Evolutionary conservation across 2,329 filamentous ascomycete species (phyloP), one percentile per base, ranked within the genome.

Genomic region (Alternaria infectoria): DNA sequence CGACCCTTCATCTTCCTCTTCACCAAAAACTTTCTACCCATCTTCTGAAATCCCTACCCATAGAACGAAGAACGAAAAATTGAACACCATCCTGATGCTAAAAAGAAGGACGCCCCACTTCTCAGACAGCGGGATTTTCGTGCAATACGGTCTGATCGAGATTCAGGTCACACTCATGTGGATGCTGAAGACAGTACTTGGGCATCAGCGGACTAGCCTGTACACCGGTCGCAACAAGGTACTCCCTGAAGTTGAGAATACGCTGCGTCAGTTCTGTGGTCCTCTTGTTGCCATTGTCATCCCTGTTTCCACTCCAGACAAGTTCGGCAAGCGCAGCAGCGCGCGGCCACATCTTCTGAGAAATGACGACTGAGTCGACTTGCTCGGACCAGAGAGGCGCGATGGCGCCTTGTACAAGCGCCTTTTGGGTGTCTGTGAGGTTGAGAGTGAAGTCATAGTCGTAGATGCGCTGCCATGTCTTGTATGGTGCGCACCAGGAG

Each of bases 391-490:
- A 87, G 4, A 88, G 79, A 0, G 85, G 84, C 0, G 85, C 81
- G 40, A 83, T 81, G 26, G 82, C 84, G n/a, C 86, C 86, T 19
- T 86, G 79, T 19, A 88, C 72, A 58, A 85, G 86, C 51, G 80
- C 76, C 40, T 82, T 81, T 67, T 88, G 81, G 0, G 73, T 66
- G 0, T 76, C 77, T 1, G 84, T 85, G 8, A 87, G 81, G 66
- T 83, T 83, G 49, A 74, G 65, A 0, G 84, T 84, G 72, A 87
- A 87, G 77, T 88, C 86, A 73, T 83, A 87, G 80, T 86, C 81
- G 77, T 88, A 88, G 76, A 88, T 87, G 52, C 86, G 85, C 73
- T 87, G 86, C 85, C 85, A 88, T 19, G 85, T 86, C 74, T 88
- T 88, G 81, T 87, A 88, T 0, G 86, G 86, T 0, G 82, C 83